phyloP scores from a whole-genome alignment of 345 rosid species.

The Syzygium oleosum region DNA sequence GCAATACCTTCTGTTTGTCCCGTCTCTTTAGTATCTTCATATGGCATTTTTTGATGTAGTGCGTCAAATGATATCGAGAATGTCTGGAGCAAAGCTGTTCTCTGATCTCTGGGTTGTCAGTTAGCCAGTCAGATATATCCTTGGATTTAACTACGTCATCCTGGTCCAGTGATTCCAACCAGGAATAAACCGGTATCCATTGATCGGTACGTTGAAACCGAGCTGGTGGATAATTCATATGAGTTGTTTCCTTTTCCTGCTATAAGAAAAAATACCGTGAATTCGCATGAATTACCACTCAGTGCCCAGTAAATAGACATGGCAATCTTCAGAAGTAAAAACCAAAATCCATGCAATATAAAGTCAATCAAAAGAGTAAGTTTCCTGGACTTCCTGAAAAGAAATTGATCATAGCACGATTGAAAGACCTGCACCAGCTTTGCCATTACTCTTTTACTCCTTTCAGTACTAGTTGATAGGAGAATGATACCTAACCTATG shows the following conservation, averaged over 20 bases:
- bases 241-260: slow-evolving; percentile 29
- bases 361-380: not conserved
- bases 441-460: not conserved
- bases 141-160: slow-evolving; percentile 83
- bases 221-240: slow-evolving; percentile 46
- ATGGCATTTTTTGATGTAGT: slow-evolving; percentile 91
- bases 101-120: slow-evolving; percentile 51
- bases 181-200: slow-evolving; percentile 80
- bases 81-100: slow-evolving; percentile 68
- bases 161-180: slow-evolving; percentile 75
- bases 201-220: slow-evolving; percentile 88
- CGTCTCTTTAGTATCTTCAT: slow-evolving; percentile 86
- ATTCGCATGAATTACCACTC: not conserved
- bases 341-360: not conserved
- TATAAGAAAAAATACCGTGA: not conserved
- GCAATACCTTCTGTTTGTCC: slow-evolving; percentile 53
- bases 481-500: not conserved
- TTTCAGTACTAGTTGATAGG: not conserved
- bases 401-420: not conserved
- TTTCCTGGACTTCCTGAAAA: not conserved
- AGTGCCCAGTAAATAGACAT: not conserved
- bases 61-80: slow-evolving; percentile 90
- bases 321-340: not conserved
- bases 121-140: slow-evolving; percentile 80
- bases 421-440: not conserved